A percentile compares a stretch with the other conserved stretches of the same genome.
Conservation (phyloP, 805 yeast species). For the Myxozyma nipponensis region DNA sequence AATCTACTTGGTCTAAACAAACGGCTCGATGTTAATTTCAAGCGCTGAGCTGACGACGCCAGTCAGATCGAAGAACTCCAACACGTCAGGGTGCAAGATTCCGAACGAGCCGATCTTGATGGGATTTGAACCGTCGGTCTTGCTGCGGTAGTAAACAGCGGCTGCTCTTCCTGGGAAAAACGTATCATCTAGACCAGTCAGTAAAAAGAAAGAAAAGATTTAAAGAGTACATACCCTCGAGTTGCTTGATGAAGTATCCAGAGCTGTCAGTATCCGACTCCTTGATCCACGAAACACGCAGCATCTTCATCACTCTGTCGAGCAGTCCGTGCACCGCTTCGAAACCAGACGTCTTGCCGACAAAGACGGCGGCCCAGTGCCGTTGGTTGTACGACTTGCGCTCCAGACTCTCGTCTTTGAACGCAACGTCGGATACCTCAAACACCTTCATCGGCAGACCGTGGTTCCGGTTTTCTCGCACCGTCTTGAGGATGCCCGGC, state of each 20-base stretch:
- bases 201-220: slow-evolving; percentile 55
- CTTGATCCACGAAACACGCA: slow-evolving; percentile 60
- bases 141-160: slow-evolving; percentile 66
- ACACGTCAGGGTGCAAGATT: slow-evolving; percentile 92
- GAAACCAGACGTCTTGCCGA: slow-evolving; percentile 93
- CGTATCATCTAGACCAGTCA: slow-evolving; percentile 43
- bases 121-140: slow-evolving; percentile 38
- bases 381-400: slow-evolving; percentile 90
- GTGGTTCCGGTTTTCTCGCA: slow-evolving; percentile 94
- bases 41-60: slow-evolving; percentile 80
- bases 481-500: slow-evolving; percentile 93
- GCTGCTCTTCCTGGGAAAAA: slow-evolving; percentile 99
- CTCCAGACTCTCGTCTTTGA: slow-evolving; percentile 74
- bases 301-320: slow-evolving; percentile 92
- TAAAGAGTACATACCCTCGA: slow-evolving; percentile 49
- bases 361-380: slow-evolving; percentile 90
- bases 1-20: slow-evolving; percentile 61
- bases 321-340: slow-evolving; percentile 91
- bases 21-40: slow-evolving; percentile 85
- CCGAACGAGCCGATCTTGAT: slow-evolving; percentile 72
- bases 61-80: slow-evolving; percentile 81
- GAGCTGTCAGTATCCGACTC: slow-evolving; percentile 26
- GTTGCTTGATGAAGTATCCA: slow-evolving; percentile 24
- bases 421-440: slow-evolving; percentile 91
- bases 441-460: slow-evolving; percentile 91